These are phyloP conservation scores for Hippophae tibetana DNA, from an alignment of 306 rosid species.

Conservation along the genomic window DNA sequence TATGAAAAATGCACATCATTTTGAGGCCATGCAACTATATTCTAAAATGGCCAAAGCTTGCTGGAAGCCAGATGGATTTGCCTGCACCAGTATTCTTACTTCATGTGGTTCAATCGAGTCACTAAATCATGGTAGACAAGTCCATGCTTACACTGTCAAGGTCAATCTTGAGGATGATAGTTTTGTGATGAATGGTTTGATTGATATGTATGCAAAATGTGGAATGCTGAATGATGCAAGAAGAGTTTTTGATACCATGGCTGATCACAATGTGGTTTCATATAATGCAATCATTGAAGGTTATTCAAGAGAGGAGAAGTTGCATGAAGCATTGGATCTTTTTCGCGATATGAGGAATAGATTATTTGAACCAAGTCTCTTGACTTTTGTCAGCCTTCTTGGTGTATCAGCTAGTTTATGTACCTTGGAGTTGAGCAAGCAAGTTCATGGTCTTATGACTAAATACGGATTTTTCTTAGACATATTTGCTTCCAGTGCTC, in stretches of 20 bases:
- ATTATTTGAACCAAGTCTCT: constrained; percentile 42
- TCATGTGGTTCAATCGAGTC: constrained; percentile 70
- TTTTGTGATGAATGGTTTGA: constrained; percentile 73
- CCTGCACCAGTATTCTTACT: constrained; percentile 71
- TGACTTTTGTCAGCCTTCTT: constrained; percentile 77
- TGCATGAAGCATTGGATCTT: constrained; percentile 54
- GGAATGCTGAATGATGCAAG: constrained; percentile 57
- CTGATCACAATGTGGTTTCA: constrained; percentile 50
- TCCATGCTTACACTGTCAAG: constrained; percentile 62
- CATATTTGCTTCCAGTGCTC: constrained; percentile 67
- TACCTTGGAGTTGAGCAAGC: constrained; percentile 51
- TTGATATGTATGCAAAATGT: constrained; percentile 90
- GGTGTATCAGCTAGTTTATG: constrained; percentile 60
- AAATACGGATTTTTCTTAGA: constrained; percentile 65
- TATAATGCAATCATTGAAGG: constrained; percentile 95
- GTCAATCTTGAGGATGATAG: constrained; percentile 50
- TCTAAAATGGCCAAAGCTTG: constrained; percentile 52
- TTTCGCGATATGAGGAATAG: constrained; percentile 53
- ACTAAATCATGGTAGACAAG: constrained; percentile 58
- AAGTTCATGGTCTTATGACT: constrained; percentile 56
- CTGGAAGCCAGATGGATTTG: constrained; percentile 65
- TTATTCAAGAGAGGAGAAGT: constrained; percentile 49
- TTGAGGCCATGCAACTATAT: constrained; percentile 54
- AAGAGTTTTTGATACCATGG: constrained; percentile 45
- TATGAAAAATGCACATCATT: constrained; percentile 71